These are phyloP conservation scores for Poterioochromonas sp. DNA, from an alignment of 352 stramenopile genomes.

Conservation along the genomic window DNA sequence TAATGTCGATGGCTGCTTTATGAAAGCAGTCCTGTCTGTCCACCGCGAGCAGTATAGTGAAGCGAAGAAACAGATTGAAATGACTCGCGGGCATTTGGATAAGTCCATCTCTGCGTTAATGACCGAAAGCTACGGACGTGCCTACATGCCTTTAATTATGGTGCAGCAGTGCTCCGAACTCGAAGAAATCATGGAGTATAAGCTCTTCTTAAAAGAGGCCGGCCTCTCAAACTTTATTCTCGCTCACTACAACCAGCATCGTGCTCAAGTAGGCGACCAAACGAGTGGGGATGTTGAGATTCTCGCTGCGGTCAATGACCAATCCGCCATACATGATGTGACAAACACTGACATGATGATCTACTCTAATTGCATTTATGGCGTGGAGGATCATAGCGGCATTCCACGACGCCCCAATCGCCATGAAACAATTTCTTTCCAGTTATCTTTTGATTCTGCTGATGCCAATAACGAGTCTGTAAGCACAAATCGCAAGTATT, in stretches of 20 bases:
- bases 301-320: background rate
- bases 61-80: background rate
- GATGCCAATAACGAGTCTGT: background rate
- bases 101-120: slow-evolving; percentile 79
- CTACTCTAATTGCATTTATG: background rate
- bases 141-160: slow-evolving; percentile 90
- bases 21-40: slow-evolving; percentile 48
- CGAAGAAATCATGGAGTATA: slow-evolving; percentile 83
- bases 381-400: background rate
- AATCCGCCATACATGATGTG: background rate
- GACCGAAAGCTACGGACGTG: slow-evolving; percentile 88
- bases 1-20: slow-evolving; percentile 42
- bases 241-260: too few relatives aligned
- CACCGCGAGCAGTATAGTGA: slow-evolving; percentile 17
- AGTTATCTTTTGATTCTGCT: background rate
- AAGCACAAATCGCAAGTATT: background rate
- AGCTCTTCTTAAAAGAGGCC: background rate
- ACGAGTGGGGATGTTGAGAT: background rate
- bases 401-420: background rate
- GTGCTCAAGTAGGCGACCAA: too few relatives aligned
- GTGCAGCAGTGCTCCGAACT: slow-evolving; percentile 91
- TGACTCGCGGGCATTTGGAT: background rate
- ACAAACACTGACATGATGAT: slow-evolving; percentile 3
- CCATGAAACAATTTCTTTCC: background rate
- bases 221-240: too few relatives aligned